Percentiles rank a stretch among this genome's conserved stretches.
These are phyloP conservation scores for Gloeostereum incarnatum DNA, from an alignment of 768 basidiomycete genomes.

Conservation along the genomic window DNA sequence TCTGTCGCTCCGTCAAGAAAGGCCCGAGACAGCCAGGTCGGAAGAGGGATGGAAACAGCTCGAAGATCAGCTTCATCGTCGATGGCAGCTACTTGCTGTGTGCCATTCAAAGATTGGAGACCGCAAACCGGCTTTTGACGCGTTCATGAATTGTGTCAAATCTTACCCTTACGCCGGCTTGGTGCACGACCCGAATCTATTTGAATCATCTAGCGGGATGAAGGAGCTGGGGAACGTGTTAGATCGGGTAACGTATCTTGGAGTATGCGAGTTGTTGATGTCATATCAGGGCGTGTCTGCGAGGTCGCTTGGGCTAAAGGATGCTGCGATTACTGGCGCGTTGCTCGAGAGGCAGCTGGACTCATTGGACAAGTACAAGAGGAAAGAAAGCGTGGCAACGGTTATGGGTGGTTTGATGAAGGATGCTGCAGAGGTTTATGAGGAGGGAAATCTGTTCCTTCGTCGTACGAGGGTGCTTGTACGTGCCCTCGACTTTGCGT, in stretches of 20 bases:
- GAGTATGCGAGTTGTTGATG: slow-evolving; percentile 57
- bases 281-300: slow-evolving; percentile 41
- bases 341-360: slow-evolving; percentile 56
- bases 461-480: slow-evolving; percentile 49
- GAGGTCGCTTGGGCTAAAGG: slow-evolving; percentile 12
- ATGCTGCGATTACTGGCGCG: slow-evolving; percentile 32
- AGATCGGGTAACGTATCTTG: slow-evolving; percentile 60
- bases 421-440: slow-evolving; percentile 44
- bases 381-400: slow-evolving; percentile 45
- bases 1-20: slow-evolving; percentile 19
- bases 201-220: slow-evolving; percentile 29
- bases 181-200: slow-evolving; percentile 24
- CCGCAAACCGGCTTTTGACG: slow-evolving; percentile 55
- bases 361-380: slow-evolving; percentile 40
- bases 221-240: slow-evolving; percentile 53
- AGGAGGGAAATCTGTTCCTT: slow-evolving; percentile 37
- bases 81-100: slow-evolving; percentile 78
- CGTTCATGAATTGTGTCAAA: slow-evolving; percentile 40
- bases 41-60: slow-evolving; percentile 48
- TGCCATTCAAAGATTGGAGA: slow-evolving; percentile 76
- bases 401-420: slow-evolving; percentile 32
- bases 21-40: slow-evolving; percentile 1
- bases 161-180: slow-evolving; percentile 47
- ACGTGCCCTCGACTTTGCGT: slow-evolving; percentile 42
- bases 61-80: slow-evolving; percentile 53